Evolutionary conservation across 768 basidiomycete genomes (phyloP), one percentile per base, ranked within the genome.

Genomic region (Rhizopogon roseolus): DNA sequence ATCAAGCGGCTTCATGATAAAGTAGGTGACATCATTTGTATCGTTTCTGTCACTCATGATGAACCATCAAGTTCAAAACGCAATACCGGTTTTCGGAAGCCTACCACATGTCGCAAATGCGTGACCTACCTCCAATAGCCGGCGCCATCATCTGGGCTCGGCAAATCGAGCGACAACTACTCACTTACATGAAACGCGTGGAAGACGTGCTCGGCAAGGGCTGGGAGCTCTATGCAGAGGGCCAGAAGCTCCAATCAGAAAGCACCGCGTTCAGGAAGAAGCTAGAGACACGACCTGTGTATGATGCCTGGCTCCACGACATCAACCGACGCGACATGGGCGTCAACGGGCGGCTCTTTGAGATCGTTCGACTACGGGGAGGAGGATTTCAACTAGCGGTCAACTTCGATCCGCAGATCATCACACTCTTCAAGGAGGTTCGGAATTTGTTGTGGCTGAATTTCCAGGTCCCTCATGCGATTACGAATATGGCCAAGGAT

Each of bases 171-270:
- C 85, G 94, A 4, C 97, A 99, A 65, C 83, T 99, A 2, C 78
- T 88, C 54, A 86, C 93, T 1, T 98, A 98, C 75, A 99, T 99
- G 96, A 96, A 95, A 68, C 89, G 96, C 14, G 96, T 98, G 49
- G 97, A 98, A 65, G 96, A 98, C 67, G 97, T 99, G 2, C 84
- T 99, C 7, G 90, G 96, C 5, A 96, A 93, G 70, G 96, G 93
- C 6, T 99, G 97, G 96, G 95, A 98, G 64, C 84, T 93, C 55
- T 98, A 99, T 61, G 95, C 96, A n/a, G 97, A 99, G 63, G 97
- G 97, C 6, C 94, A 98, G 71, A 96, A 94, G 62, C 86, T 99
- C 1, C 93, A 98, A 63, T 86, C 88, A 28, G 97, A 98, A 70
- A 88, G 84, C 43, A 75, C 82, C 4, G 89, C 93, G 0, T 99